These are phyloP conservation scores for Verticillium klebahnii DNA, from an alignment of 2,329 filamentous ascomycete species.

Conservation along the genomic window DNA sequence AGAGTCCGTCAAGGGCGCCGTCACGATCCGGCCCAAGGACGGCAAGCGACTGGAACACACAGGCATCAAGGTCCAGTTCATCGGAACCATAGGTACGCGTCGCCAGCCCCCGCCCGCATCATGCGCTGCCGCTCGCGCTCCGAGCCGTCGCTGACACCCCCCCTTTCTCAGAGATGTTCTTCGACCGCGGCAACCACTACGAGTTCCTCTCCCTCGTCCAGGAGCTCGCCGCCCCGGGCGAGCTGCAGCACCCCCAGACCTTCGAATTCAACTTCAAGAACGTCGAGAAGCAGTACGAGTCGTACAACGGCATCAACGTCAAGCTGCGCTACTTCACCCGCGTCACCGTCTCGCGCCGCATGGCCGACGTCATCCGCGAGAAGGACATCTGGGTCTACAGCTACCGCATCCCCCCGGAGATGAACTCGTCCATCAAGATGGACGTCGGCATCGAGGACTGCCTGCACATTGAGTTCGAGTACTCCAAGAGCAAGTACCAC, in stretches of 20 bases:
- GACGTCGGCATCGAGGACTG: slow-evolving; percentile 99
- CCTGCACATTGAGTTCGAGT: slow-evolving; percentile 98
- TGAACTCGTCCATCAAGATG: slow-evolving; percentile 99
- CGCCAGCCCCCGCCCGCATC: slow-evolving; percentile 3
- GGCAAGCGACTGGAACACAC: slow-evolving; percentile 97
- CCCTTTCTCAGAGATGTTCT: slow-evolving; percentile 94
- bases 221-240: slow-evolving; percentile 92
- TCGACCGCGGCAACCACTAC: slow-evolving; percentile 97
- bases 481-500: slow-evolving; percentile 98
- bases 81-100: slow-evolving; percentile 82
- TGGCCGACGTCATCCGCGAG: slow-evolving; percentile 97
- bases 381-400: slow-evolving; percentile 99
- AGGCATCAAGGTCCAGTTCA: slow-evolving; percentile 99
- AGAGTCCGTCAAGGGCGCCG: slow-evolving; percentile 93
- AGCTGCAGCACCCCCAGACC: slow-evolving; percentile 97
- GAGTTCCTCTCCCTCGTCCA: slow-evolving; percentile 97
- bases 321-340: slow-evolving; percentile 97
- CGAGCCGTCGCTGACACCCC: neutral
- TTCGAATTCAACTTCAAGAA: slow-evolving; percentile 99
- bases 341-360: slow-evolving; percentile 91
- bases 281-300: slow-evolving; percentile 99
- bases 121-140: neutral
- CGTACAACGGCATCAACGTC: slow-evolving; percentile 99
- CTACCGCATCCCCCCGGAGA: slow-evolving; percentile 96
- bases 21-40: slow-evolving; percentile 95